phyloP scores from a whole-genome alignment of 805 yeast species.

The Barnettozyma salicaria region DNA sequence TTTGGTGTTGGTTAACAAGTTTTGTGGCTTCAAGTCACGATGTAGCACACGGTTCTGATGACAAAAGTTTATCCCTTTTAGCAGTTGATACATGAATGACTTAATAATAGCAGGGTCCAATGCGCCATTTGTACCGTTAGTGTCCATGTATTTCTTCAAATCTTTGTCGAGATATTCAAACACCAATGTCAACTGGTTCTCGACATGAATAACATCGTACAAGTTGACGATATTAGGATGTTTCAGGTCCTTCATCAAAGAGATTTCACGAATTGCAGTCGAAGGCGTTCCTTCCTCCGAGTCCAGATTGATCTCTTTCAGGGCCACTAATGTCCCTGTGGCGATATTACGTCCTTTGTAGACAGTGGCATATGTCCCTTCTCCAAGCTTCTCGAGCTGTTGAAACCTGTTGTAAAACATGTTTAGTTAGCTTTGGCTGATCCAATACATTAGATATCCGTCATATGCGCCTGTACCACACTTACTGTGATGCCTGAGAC shows the following conservation, averaged over 20 bases:
- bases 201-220: slow-evolving; percentile 95
- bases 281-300: slow-evolving; percentile 97
- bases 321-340: slow-evolving; percentile 85
- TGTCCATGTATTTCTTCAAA: slow-evolving; percentile 90
- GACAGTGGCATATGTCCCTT: slow-evolving; percentile 98
- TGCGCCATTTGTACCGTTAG: slow-evolving; percentile 79
- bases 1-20: slow-evolving; percentile 77
- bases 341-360: slow-evolving; percentile 86
- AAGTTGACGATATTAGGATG: slow-evolving; percentile 89
- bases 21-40: slow-evolving; percentile 90
- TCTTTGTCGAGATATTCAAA: slow-evolving; percentile 93
- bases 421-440: no score
- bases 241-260: slow-evolving; percentile 88
- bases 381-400: slow-evolving; percentile 76
- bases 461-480: slow-evolving; percentile 4
- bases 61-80: slow-evolving; percentile 73
- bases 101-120: slow-evolving; percentile 81
- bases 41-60: slow-evolving; percentile 62
- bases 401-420: slow-evolving; percentile 31
- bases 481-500: slow-evolving; percentile 25
- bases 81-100: slow-evolving; percentile 89
- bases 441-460: no score
- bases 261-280: slow-evolving; percentile 94
- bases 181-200: slow-evolving; percentile 88
- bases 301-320: slow-evolving; percentile 90